Percentiles rank a stretch among this genome's conserved stretches.
Evolutionary conservation across 371 early-diverging fungal species (phyloP).

Genomic region (Rhizopus sp.): DNA sequence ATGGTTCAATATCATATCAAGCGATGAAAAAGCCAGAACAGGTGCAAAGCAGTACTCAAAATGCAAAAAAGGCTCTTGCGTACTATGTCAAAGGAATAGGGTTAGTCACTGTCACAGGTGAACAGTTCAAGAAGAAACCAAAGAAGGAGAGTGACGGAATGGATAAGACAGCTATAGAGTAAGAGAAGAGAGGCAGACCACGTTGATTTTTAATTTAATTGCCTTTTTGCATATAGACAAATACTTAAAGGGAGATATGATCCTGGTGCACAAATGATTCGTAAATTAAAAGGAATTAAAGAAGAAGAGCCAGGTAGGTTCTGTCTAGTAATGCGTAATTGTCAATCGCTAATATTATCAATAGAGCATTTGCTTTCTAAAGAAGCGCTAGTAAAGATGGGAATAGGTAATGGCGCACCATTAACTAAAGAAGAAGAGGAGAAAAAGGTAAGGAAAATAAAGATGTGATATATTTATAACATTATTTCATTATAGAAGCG

Average conservation of each 20-base stretch:
- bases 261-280: constrained; percentile 44
- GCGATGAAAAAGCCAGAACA: constrained; percentile 12
- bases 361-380: too few species aligned
- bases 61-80: constrained; percentile 18
- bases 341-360: too few species aligned
- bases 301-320: constrained; percentile 28
- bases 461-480: too few species aligned
- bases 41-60: constrained; percentile 1
- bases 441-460: too few species aligned
- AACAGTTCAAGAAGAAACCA: constrained; percentile 12
- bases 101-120: constrained; percentile 29
- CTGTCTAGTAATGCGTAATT: too few species aligned
- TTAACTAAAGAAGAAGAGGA: too few species aligned
- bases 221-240: constrained; percentile 26
- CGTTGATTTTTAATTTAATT: constrained; percentile 7
- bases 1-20: constrained; percentile 16
- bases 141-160: constrained; percentile 6
- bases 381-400: too few species aligned
- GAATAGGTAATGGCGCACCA: too few species aligned
- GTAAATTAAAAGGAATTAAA: constrained; percentile 39
- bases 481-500: too few species aligned
- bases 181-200: neutral
- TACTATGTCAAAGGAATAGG: constrained; percentile 35
- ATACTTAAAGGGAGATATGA: constrained; percentile 38
- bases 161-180: constrained; percentile 14